Evolutionary conservation across 306 rosid species (phyloP).

Genomic region (Cucurbita argyrosperma): DNA sequence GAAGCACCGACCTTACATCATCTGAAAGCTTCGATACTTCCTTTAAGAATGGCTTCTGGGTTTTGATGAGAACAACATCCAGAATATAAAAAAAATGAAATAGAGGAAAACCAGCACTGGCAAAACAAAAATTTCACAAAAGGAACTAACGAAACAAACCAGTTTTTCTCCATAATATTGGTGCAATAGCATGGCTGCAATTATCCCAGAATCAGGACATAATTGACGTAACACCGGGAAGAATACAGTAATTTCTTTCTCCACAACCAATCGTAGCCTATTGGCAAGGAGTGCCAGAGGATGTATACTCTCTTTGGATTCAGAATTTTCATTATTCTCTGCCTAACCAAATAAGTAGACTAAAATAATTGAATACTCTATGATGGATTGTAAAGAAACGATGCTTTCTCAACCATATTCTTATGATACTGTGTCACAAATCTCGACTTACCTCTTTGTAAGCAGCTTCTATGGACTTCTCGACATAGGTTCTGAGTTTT

Average conservation of each 20-base stretch:
- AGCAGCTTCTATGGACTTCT: conserved; percentile 29
- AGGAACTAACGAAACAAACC: conserved; percentile 20
- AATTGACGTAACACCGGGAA: conserved; percentile 22
- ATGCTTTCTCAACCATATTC: not conserved
- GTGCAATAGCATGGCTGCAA: conserved; percentile 22
- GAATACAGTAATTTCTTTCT: conserved; percentile 36
- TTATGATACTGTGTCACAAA: not conserved
- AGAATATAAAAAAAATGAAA: not conserved
- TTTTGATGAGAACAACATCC: conserved; percentile 5
- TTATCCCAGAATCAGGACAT: conserved; percentile 33
- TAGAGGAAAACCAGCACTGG: not conserved
- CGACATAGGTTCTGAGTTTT: conserved; percentile 28
- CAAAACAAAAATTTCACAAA: not conserved
- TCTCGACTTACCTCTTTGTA: conserved; percentile 20
- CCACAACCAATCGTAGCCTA: conserved; percentile 31
- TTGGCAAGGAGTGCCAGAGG: conserved; percentile 39
- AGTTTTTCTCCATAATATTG: conserved; percentile 32
- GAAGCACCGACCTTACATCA: conserved; percentile 31
- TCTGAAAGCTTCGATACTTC: conserved; percentile 36
- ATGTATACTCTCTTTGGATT: conserved; percentile 27
- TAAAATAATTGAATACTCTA: not conserved
- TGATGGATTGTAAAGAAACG: not conserved
- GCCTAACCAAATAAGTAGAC: conserved; percentile 16
- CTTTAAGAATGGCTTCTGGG: conserved; percentile 31
- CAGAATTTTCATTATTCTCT: conserved; percentile 19